These are phyloP conservation scores for Ormosia semicastrata DNA, from an alignment of 306 rosid species.

Conservation along the genomic window DNA sequence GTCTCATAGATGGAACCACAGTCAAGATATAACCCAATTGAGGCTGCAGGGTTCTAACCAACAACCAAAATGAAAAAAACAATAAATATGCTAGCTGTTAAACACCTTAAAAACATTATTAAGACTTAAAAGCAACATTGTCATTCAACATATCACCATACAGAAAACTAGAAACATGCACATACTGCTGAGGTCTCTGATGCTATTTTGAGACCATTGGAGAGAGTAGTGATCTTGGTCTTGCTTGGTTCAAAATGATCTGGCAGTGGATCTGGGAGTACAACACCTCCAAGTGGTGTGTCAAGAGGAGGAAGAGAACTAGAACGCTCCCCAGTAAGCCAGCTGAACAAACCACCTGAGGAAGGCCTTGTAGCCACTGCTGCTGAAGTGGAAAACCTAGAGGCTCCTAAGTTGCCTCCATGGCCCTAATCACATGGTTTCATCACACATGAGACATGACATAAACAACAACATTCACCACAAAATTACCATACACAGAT, in stretches of 20 bases:
- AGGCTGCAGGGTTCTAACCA: conserved; percentile 87
- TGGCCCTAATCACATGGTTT: conserved; percentile 47
- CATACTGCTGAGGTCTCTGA: conserved; percentile 72
- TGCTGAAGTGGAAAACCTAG: conserved; percentile 59
- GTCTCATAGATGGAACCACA: conserved; percentile 93
- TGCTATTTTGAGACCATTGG: conserved; percentile 82
- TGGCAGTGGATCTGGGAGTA: conserved; percentile 63
- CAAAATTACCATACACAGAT: conserved; percentile 8
- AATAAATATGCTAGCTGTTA: conserved; percentile 6
- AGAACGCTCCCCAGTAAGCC: conserved; percentile 72
- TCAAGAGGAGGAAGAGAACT: conserved; percentile 60
- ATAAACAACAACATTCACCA: neutral
- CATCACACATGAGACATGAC: neutral
- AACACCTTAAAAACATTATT: neutral
- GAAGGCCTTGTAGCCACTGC: conserved; percentile 59
- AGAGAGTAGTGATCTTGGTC: conserved; percentile 72
- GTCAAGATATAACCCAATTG: conserved; percentile 79
- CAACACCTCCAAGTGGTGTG: conserved; percentile 58
- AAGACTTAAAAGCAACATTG: neutral
- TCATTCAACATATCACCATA: neutral
- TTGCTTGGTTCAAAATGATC: conserved; percentile 74
- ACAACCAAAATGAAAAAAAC: conserved; percentile 21
- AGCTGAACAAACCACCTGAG: conserved; percentile 68
- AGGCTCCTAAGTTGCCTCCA: conserved; percentile 51
- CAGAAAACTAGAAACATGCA: conserved; percentile 7